Base-by-base conservation (phyloP, 75 land plant species). In the Adiantum capillusveneris region DNA sequence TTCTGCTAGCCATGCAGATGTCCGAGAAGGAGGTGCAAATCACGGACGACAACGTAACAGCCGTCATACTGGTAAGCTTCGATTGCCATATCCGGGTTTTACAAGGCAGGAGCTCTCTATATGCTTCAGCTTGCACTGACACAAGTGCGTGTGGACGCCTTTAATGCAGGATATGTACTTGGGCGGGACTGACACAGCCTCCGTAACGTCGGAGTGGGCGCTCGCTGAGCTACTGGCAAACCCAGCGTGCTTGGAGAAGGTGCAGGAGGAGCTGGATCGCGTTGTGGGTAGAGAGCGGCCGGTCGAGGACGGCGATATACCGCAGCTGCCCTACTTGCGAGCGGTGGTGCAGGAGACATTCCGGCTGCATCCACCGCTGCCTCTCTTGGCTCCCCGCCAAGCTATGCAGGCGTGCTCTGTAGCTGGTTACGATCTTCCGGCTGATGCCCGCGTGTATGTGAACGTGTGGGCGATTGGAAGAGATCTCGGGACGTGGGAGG, bases 311-410 rank as follows among this genome's bases (percentile, higher is more conserved):
- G 27, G 31, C 16, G 51, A 60, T 37, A 9, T 67, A 14, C n/a
- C 58, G 17, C n/a, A 67, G 1, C 53, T 60, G n/a, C 74, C 71
- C 0, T 61, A 68, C 46, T 20, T 70, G 18, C 58, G 34, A 26
- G 66, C 59, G 21, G 58, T 69, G 1, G n/a, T 74, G 25, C 62
- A 62, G 31, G 77, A 74, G 44, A 57, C 60, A 7, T 34, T 70
- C 21, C 65, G 74, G 2, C 55, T 74, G 21, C 59, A 63, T 24
- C 65, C 65, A 13, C 57, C 48, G 17, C 60, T 25, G 14, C 57
- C 74, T 7, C 31, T 74, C 0, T n/a, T n/a, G n/a, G 60, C 69
- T n/a, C 77, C 77, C 5, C 77, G 69, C 61, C 16, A 58, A 6
- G 45, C 74, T 14, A 39, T 49, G 11, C 54, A 44, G 22, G 75